phyloP scores from a whole-genome alignment of 2,329 filamentous ascomycete genomes.

The Botrytis deweyae region DNA sequence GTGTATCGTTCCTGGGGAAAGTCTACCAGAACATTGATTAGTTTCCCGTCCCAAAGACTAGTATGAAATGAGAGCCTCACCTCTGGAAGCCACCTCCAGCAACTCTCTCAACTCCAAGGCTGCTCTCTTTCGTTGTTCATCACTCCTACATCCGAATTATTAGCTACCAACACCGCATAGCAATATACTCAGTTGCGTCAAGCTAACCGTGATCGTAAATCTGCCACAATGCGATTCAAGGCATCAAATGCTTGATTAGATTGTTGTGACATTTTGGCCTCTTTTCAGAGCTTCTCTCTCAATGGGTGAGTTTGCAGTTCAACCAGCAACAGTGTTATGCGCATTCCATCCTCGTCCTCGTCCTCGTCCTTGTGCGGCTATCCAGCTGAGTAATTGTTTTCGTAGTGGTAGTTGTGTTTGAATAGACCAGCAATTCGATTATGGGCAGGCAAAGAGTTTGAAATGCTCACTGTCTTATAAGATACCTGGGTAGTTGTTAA shows the following conservation, averaged over 20 bases:
- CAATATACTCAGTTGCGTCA: constrained; percentile 16
- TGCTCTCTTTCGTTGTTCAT: constrained; percentile 39
- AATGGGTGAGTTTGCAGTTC: constrained; percentile 15
- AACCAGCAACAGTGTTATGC: constrained; percentile 29
- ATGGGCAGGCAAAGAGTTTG: not conserved
- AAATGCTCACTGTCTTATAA: not conserved
- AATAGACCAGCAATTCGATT: not conserved
- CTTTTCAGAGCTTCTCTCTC: constrained; percentile 23
- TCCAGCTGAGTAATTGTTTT: constrained; percentile 9
- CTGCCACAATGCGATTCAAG: constrained; percentile 37
- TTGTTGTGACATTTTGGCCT: constrained; percentile 40
- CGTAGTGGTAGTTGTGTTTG: not conserved
- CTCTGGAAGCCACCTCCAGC: constrained; percentile 39
- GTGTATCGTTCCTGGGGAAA: constrained; percentile 77
- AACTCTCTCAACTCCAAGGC: constrained; percentile 39
- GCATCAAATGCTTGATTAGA: constrained; percentile 35
- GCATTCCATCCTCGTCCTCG: constrained; percentile 34
- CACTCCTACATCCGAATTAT: constrained; percentile 30
- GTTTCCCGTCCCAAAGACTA: not conserved
- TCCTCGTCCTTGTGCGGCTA: constrained; percentile 22
- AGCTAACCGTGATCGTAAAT: constrained; percentile 39
- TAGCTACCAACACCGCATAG: constrained; percentile 1
- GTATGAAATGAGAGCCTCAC: constrained; percentile 25
- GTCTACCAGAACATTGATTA: constrained; percentile 50
- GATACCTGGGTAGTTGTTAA: not conserved